phyloP scores from a whole-genome alignment of 2,329 filamentous ascomycete genomes.

The Curvularia lunata region DNA sequence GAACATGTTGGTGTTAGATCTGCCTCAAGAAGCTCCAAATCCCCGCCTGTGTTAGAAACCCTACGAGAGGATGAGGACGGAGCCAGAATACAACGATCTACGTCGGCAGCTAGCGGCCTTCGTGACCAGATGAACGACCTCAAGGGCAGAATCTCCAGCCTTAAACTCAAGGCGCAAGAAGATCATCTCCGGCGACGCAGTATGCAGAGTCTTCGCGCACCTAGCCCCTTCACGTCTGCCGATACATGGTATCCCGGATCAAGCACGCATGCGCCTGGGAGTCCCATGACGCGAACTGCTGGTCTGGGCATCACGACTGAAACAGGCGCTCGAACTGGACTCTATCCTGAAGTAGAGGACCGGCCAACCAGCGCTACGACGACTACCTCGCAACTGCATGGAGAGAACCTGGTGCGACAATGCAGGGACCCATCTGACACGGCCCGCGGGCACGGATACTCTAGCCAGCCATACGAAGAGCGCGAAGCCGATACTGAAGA shows the following conservation, averaged over 20 bases:
- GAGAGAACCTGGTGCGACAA: constrained; percentile 23
- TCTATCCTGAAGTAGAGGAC: constrained; percentile 27
- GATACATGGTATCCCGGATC: constrained; percentile 61
- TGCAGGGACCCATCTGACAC: constrained; percentile 4
- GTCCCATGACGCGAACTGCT: constrained; percentile 33
- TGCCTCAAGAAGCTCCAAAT: constrained; percentile 49
- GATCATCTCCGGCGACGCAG: constrained; percentile 81
- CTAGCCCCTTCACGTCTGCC: constrained; percentile 80
- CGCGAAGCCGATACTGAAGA: constrained; percentile 31
- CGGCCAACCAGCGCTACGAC: constrained; percentile 19
- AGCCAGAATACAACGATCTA: constrained; percentile 64
- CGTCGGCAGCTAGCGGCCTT: constrained; percentile 74
- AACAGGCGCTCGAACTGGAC: constrained; percentile 29
- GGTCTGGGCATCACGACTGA: constrained; percentile 41
- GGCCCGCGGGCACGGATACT: constrained; percentile 8
- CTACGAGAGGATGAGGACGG: constrained; percentile 49
- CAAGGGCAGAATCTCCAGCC: constrained; percentile 80
- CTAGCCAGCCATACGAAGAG: constrained; percentile 29
- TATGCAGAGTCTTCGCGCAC: constrained; percentile 74
- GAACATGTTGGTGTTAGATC: constrained; percentile 40
- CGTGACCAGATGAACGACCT: constrained; percentile 86
- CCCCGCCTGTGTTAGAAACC: constrained; percentile 49
- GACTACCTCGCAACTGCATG: constrained; percentile 26
- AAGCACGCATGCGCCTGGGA: constrained; percentile 36
- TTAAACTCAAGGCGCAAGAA: constrained; percentile 78